phyloP scores from a whole-genome alignment of 2,329 filamentous ascomycete genomes.

The Lecanicillium sp. region DNA sequence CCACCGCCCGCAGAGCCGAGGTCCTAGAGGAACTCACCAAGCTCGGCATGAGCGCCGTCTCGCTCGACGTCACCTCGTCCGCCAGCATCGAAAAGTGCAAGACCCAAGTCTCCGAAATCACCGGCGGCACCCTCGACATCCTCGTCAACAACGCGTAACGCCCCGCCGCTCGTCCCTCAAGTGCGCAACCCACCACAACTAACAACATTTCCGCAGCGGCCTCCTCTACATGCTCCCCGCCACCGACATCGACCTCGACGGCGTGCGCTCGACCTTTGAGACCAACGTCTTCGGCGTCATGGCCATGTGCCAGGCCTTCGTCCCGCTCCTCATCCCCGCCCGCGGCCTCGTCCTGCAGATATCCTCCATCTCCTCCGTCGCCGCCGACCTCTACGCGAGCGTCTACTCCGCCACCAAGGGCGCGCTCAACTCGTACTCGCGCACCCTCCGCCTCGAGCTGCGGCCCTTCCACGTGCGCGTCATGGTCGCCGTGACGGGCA shows the following conservation, averaged over 20 bases:
- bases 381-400: constrained; percentile 47
- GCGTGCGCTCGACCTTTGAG: constrained; percentile 49
- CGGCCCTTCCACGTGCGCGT: constrained; percentile 49
- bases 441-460: constrained; percentile 47
- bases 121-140: constrained; percentile 48
- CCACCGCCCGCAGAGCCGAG: constrained; percentile 46
- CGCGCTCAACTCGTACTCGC: constrained; percentile 47
- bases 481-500: constrained; percentile 51
- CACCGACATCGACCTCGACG: constrained; percentile 45
- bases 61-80: constrained; percentile 47
- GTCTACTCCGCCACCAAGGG: constrained; percentile 52
- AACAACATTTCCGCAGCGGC: constrained; percentile 31
- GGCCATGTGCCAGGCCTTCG: constrained; percentile 47
- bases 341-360: constrained; percentile 50
- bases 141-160: constrained; percentile 53
- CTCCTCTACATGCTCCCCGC: constrained; percentile 46
- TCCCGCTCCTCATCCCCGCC: constrained; percentile 42
- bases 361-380: constrained; percentile 44
- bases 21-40: constrained; percentile 41
- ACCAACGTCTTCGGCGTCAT: constrained; percentile 53
- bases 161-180: too few relatives aligned
- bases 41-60: constrained; percentile 42
- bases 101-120: constrained; percentile 40
- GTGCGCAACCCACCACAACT: background rate
- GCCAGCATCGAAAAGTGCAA: constrained; percentile 45